Evolutionary conservation across 1,139 yeast species (phyloP), one percentile per base, ranked within the genome.

Genomic region (Yamadazyma buinensis): DNA sequence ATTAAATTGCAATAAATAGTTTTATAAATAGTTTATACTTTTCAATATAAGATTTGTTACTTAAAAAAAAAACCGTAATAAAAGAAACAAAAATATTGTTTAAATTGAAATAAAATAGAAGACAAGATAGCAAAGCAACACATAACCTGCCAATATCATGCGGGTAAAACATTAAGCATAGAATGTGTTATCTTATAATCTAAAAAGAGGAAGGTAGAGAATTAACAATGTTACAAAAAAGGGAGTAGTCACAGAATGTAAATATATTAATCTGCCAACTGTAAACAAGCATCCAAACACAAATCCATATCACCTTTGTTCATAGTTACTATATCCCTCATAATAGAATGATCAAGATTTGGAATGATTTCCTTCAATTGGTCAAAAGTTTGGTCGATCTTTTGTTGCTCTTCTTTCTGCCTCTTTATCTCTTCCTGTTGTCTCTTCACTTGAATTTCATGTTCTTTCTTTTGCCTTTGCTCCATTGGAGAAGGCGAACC

Each of bases 331-430:
- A 88, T 81, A 51, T 88, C 96, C 35, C 70, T 75, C 34, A 88
- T 67, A 2, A 88, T 64, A 1, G 75, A 82, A 26, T 64, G 63
- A 46, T 87, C 96, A 39, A 87, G 61, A 24, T 65, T 66, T 1
- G 96, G 95, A 57, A 88, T 87, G 77, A 88, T 84, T 36, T 79
- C 80, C 21, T 62, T 62, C 33, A 88, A 63, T 2, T 76, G 74
- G 4, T 61, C 61, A 32, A 57, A 64, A 0, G 65, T 51, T 25
- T 53, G 52, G 21, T 55, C 52, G 39, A 55, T 45, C 4, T 36
- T 39, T 20, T 39, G 41, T 12, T 44, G 28, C 37, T 48, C 43
- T 15, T 32, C 19, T 15, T 37, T 36, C n/a, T 31, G 42, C 17
- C 35, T 37, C 5, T 28, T 21, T 13, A 28, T 12, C 13, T 19